Evolutionary conservation across 495 filamentous ascomycete genomes (phyloP), one percentile per base, ranked within the genome.

Genomic region (Daldinia childiae): DNA sequence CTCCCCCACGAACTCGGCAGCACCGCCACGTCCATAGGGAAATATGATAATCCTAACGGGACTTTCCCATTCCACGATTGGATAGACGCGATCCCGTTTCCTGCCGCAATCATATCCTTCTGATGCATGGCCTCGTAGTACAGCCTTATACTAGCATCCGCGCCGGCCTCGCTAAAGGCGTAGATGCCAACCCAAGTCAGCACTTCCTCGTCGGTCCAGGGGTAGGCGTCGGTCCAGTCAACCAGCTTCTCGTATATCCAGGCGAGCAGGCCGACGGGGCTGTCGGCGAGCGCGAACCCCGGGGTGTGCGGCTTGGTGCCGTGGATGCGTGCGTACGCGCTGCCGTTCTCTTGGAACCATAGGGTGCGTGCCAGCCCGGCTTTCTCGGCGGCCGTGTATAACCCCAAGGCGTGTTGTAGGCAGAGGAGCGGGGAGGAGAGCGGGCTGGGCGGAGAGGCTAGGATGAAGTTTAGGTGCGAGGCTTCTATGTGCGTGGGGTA

Each of bases 171-270:
- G 17, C 80, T 82, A 70, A 90, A 90, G 71, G 75, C 80, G 74
- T 90, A 90, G 45, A 91, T 83, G 24, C 79, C 83, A 0, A 87
- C 78, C 88, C 89, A 90, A 0, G 87, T 90, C 12, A 90, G 76
- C 15, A 90, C 81, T 74, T 91, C 86, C 32, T 90, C 87, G 43
- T 90, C 87, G 1, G 82, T 87, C 90, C 90, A 91, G 6, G 83
- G 80, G 71, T 90, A 90, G 0, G 54, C 75, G 67, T 92, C 89
- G 1, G 86, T 88, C 87, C 90, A 90, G 57, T 87, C 84, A 67
- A 86, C 81, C 17, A 91, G 81, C 70, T 91, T 92, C 72, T 91
- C 90, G 58, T 87, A 85, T 26, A 92, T 83, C 88, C 88, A 91
- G 0, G 88, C 83, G 12, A 91, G 72, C 50, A 89, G 75, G 4